phyloP scores from a whole-genome alignment of 139 green algal species.

The Spirogloea muscicola region DNA sequence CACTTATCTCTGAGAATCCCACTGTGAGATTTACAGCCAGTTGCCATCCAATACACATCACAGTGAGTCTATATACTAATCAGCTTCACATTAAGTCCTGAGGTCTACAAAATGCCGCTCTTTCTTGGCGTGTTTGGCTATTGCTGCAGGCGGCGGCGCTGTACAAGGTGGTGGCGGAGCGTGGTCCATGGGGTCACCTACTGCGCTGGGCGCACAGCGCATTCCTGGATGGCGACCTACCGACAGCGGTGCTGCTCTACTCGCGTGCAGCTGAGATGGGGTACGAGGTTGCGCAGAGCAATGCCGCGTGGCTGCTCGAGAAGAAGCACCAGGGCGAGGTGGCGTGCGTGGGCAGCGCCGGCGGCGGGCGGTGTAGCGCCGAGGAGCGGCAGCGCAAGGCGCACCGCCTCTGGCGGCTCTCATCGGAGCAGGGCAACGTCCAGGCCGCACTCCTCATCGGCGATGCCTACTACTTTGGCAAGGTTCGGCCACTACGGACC shows the following conservation, averaged over 20 bases:
- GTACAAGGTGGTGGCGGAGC: conserved; percentile 65
- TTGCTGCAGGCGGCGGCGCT: conserved; percentile 47
- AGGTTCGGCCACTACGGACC: too few species aligned
- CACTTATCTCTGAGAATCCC: too few species aligned
- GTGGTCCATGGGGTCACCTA: conserved; percentile 50
- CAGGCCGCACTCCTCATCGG: conserved; percentile 69
- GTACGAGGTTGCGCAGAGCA: conserved; percentile 81
- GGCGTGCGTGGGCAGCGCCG: conserved; percentile 15
- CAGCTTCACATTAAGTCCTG: neutral
- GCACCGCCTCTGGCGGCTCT: conserved; percentile 28
- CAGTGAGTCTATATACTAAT: conserved; percentile 11
- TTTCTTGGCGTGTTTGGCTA: neutral
- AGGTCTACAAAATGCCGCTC: neutral
- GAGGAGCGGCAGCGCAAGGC: conserved; percentile 25
- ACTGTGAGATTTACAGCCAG: too few species aligned
- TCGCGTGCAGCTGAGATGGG: conserved; percentile 76
- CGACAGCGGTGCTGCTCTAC: conserved; percentile 68
- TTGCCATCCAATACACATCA: too few species aligned
- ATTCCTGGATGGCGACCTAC: conserved; percentile 1
- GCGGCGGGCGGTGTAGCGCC: neutral
- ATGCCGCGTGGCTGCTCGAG: conserved; percentile 88
- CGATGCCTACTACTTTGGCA: conserved; percentile 84
- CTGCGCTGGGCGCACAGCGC: conserved; percentile 55
- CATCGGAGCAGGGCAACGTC: conserved; percentile 74
- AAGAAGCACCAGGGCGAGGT: neutral